Evolutionary conservation across 228 moss, liverwort and hornwort genomes (phyloP), one percentile per base, ranked within the genome.

Genomic region (Sphagnum fallax): DNA sequence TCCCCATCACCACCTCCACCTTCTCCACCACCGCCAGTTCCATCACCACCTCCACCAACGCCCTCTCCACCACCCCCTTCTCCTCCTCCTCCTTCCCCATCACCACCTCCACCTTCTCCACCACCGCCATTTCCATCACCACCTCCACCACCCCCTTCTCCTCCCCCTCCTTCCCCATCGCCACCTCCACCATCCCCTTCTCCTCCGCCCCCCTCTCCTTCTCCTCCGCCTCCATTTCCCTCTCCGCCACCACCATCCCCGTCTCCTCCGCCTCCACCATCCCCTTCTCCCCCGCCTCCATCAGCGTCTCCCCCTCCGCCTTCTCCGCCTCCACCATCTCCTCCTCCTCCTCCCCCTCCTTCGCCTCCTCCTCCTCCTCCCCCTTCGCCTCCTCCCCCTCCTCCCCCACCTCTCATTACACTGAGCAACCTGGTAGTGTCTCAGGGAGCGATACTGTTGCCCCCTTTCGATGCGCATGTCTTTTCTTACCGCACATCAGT

Each of bases 401-500:
- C 72, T 5, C 86, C 80, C 1, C 83, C 78, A n/a, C 83, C 80
- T 10, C 78, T 71, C 48, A 76, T 74, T 63, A 55, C 66, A 51
- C 66, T 83, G 74, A 78, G 67, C 8, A 53, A 14, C 9, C 78
- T 87, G 68, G 58, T 83, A 72, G 51, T 83, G 6, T 83, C 87
- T 0, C 50, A 76, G 57, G 80, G 70, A 18, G 55, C 61, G 16
- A 55, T 62, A 6, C 74, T 83, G 63, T 3, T 67, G 16, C 87
- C 83, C 6, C 58, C 70, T 10, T 83, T 87, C 69, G 16, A 68
- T 10, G 74, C 71, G 4, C 14, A 74, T 8, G 60, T 81, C 10
- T 67, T 75, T 53, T 8, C 9, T 2, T 87, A 87, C 50, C 60
- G 12, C 15, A 78, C 80, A 65, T 65, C 47, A 10, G 78, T 87